phyloP scores from a whole-genome alignment of 495 filamentous ascomycete species.

The Annulohypoxylon nitens region DNA sequence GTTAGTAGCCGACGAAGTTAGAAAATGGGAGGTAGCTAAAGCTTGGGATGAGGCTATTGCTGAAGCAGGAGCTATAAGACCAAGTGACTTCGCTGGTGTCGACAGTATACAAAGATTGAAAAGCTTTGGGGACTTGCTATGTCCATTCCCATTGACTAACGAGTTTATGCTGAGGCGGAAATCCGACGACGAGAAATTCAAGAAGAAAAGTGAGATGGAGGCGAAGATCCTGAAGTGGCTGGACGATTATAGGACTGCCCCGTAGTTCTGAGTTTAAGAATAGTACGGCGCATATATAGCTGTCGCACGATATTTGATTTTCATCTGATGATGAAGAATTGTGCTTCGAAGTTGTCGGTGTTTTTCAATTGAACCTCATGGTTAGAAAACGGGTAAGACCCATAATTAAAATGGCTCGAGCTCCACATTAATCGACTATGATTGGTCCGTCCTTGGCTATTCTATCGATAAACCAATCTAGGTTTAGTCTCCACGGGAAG shows the following conservation, averaged over 20 bases:
- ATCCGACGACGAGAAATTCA: conserved; percentile 4
- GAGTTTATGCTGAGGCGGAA: conserved; percentile 18
- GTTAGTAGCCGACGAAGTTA: not conserved
- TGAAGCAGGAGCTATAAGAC: conserved; percentile 3
- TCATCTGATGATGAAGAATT: no score
- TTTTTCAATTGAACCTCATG: not conserved
- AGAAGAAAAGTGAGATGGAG: conserved; percentile 15
- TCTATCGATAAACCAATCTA: conserved; percentile 36
- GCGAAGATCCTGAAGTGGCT: conserved; percentile 9
- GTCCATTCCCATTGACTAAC: conserved; percentile 1
- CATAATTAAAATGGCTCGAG: conserved; percentile 8
- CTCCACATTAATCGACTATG: not conserved
- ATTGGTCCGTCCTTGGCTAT: not conserved
- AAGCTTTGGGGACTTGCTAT: conserved; percentile 4
- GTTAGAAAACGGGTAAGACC: not conserved
- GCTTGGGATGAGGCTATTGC: conserved; percentile 11
- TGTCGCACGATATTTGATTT: no score
- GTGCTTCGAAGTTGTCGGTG: no score
- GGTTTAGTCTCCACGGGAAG: conserved; percentile 29
- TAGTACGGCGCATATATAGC: no score
- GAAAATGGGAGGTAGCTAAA: conserved; percentile 21
- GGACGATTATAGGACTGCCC: not conserved
- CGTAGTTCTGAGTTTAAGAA: not conserved
- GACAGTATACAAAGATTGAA: conserved; percentile 1
- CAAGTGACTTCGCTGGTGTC: conserved; percentile 11